These are phyloP conservation scores for Starmera dryadoides DNA, from an alignment of 805 yeast species.

Conservation along the genomic window DNA sequence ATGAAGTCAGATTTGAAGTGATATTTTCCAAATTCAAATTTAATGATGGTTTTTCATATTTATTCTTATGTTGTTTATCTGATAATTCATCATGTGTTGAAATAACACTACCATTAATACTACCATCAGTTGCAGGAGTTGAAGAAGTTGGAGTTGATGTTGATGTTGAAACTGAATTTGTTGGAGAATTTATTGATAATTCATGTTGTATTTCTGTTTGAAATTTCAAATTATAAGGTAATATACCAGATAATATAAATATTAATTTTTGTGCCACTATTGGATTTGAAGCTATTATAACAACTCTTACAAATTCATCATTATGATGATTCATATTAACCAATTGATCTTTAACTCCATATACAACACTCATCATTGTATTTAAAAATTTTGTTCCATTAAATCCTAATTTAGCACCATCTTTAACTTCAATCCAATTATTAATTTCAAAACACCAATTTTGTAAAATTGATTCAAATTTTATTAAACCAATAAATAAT, in stretches of 20 bases:
- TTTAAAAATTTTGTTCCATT: conserved; percentile 17
- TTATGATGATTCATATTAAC: conserved; percentile 3
- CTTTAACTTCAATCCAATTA: conserved; percentile 35
- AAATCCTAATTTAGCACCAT: conserved; percentile 25
- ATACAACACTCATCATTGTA: conserved; percentile 13
- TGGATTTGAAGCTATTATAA: conserved; percentile 52
- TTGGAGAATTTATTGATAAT: no score
- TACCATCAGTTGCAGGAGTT: neutral
- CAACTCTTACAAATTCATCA: conserved; percentile 37
- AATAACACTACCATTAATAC: neutral
- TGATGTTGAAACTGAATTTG: neutral
- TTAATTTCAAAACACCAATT: conserved; percentile 33
- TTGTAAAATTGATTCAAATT: conserved; percentile 20
- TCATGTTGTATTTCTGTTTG: conserved; percentile 3
- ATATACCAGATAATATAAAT: conserved; percentile 43
- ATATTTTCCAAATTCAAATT: neutral
- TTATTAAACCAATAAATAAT: conserved; percentile 25
- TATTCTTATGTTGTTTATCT: no score
- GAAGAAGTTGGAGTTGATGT: conserved; percentile 2
- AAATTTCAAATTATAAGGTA: conserved; percentile 28
- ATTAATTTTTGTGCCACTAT: conserved; percentile 53
- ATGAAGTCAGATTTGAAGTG: neutral
- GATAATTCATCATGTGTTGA: neutral
- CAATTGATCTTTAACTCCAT: conserved; percentile 8
- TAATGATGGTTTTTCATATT: no score